phyloP scores from a whole-genome alignment of 208 protist species.

The Crithidia mellificae region DNA sequence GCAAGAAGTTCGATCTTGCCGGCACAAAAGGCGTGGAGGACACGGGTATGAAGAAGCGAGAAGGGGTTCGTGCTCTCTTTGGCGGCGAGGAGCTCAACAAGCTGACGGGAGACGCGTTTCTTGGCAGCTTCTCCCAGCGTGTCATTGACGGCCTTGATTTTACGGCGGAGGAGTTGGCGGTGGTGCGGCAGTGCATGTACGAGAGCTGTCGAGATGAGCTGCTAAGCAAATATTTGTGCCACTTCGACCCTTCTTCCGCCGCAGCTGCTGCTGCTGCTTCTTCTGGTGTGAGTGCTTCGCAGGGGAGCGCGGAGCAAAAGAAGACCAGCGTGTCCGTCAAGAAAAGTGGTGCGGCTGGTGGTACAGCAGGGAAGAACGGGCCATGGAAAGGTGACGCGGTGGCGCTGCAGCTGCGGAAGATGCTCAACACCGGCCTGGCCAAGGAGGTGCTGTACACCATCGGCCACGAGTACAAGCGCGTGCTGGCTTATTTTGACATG shows the following conservation, averaged over 20 bases:
- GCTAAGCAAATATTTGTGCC: slow-evolving; percentile 49
- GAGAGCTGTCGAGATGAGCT: slow-evolving; percentile 73
- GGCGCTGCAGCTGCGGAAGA: slow-evolving; percentile 44
- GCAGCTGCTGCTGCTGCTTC: neutral
- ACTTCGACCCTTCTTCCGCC: slow-evolving; percentile 43
- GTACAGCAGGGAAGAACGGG: neutral
- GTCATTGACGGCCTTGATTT: slow-evolving; percentile 83
- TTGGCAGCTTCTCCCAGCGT: slow-evolving; percentile 76
- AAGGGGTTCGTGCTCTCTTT: slow-evolving; percentile 75
- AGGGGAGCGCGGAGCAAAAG: neutral
- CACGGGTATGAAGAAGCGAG: slow-evolving; percentile 69
- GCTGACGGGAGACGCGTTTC: slow-evolving; percentile 68
- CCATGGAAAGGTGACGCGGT: slow-evolving; percentile 18
- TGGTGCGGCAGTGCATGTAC: slow-evolving; percentile 59
- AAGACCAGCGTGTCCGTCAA: neutral
- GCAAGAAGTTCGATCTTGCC: slow-evolving; percentile 96
- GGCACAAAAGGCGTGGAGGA: slow-evolving; percentile 95
- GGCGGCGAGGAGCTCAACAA: slow-evolving; percentile 63
- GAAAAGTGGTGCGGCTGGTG: neutral
- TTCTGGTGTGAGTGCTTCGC: no score
- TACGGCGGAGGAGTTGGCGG: slow-evolving; percentile 73
- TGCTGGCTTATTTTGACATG: slow-evolving; percentile 54
- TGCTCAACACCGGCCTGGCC: slow-evolving; percentile 66
- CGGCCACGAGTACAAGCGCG: slow-evolving; percentile 74
- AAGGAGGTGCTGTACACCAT: slow-evolving; percentile 75